Conservation (phyloP, 768 basidiomycete species). For the Phlegmacium glaucopus region DNA sequence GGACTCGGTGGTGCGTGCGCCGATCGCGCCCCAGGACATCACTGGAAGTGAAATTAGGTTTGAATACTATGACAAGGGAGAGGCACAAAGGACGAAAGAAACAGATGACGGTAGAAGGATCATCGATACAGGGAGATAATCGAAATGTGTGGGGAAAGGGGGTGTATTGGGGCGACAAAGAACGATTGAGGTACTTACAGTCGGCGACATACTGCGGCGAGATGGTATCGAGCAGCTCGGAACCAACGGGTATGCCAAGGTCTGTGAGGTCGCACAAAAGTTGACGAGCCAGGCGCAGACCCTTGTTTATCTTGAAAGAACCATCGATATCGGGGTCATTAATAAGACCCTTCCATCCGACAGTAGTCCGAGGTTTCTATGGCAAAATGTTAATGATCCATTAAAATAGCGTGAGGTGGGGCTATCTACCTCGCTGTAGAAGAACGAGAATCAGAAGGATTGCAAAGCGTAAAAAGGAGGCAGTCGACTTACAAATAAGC, state of each 20-base stretch:
- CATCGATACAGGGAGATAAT: neutral
- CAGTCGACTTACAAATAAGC: conserved; percentile 83
- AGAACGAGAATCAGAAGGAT: conserved; percentile 4
- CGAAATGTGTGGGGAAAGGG: neutral
- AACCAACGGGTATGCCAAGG: conserved; percentile 89
- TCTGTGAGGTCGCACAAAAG: conserved; percentile 90
- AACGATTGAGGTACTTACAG: conserved; percentile 35
- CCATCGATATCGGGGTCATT: conserved; percentile 96
- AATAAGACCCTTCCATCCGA: conserved; percentile 95
- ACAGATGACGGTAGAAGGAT: neutral
- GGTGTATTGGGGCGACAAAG: neutral
- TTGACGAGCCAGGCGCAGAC: conserved; percentile 82
- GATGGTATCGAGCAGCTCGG: conserved; percentile 82
- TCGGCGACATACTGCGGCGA: conserved; percentile 83
- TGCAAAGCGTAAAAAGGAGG: conserved; percentile 1
- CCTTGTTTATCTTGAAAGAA: conserved; percentile 96
- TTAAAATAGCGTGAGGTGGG: neutral
- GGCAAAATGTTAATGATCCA: conserved; percentile 8
- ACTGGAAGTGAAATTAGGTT: conserved; percentile 33
- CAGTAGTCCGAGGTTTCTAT: conserved; percentile 95
- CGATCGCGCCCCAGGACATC: conserved; percentile 93
- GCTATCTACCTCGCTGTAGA: conserved; percentile 31
- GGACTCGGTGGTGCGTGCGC: conserved; percentile 95
- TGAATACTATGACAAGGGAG: neutral
- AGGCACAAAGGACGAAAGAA: conserved; percentile 4